Percentiles rank a stretch among this genome's conserved stretches.
Evolutionary conservation across 2,329 filamentous ascomycete genomes (phyloP).

Genomic region (Trichoderma asperellum): DNA sequence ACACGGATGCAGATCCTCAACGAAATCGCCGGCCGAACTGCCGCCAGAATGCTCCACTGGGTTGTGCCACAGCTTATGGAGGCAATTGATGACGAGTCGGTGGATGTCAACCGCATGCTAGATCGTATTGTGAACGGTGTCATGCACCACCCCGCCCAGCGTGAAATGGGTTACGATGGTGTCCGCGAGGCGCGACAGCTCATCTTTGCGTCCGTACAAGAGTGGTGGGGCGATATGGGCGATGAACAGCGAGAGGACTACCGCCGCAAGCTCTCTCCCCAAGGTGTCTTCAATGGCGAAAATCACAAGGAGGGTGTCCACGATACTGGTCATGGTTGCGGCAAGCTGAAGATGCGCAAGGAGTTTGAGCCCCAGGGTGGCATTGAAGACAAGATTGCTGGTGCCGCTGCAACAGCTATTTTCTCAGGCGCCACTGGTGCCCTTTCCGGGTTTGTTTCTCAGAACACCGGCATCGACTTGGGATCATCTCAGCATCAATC

Average conservation of each 20-base stretch:
- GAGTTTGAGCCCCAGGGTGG: conserved; percentile 55
- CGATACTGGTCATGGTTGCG: conserved; percentile 83
- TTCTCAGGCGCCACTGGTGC: conserved; percentile 61
- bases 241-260: conserved; percentile 67
- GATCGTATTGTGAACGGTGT: conserved; percentile 80
- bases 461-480: conserved; percentile 51
- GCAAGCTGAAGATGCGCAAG: conserved; percentile 79
- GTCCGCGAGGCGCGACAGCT: conserved; percentile 70
- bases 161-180: conserved; percentile 69
- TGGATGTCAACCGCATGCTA: conserved; percentile 71
- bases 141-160: conserved; percentile 85
- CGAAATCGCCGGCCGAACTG: conserved; percentile 82
- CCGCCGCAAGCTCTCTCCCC: conserved; percentile 73
- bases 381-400: conserved; percentile 60
- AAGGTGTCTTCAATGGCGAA: conserved; percentile 74
- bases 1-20: conserved; percentile 65
- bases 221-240: conserved; percentile 78
- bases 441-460: conserved; percentile 51
- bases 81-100: conserved; percentile 78
- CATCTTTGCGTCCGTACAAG: conserved; percentile 79
- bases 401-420: conserved; percentile 59
- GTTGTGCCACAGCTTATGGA: conserved; percentile 87
- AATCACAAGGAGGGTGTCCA: conserved; percentile 88
- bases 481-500: conserved; percentile 38
- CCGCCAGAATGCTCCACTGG: conserved; percentile 79